phyloP scores from a whole-genome alignment of 306 rosid genomes.

The Trifolium repens region DNA sequence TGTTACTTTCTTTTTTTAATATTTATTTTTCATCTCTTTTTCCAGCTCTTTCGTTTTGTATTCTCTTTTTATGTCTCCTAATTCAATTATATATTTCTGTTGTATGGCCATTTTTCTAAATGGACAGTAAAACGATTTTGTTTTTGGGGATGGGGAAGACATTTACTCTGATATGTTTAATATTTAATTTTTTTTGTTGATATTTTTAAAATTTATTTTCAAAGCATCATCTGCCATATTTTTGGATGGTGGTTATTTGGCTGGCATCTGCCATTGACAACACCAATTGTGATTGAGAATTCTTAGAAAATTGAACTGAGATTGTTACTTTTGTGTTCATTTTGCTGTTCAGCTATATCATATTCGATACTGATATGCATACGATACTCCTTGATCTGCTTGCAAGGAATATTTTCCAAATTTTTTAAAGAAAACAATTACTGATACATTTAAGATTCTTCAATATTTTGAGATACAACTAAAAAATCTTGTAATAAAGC shows the following conservation, averaged over 20 bases:
- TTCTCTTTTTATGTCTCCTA: not conserved
- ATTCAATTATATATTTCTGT: not conserved
- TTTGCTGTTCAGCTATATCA: not conserved
- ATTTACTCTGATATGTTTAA: not conserved
- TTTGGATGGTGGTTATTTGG: not conserved
- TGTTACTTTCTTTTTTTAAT: not conserved
- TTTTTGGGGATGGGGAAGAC: not conserved
- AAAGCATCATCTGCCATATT: not conserved
- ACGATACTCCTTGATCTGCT: not conserved
- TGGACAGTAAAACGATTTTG: not conserved
- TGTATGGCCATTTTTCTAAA: not conserved
- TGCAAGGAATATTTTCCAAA: not conserved
- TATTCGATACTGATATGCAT: not conserved
- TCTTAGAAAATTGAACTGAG: not conserved
- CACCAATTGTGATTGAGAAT: not conserved
- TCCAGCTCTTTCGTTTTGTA: not conserved
- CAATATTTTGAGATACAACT: not conserved
- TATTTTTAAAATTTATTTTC: too few species aligned
- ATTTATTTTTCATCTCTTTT: not conserved
- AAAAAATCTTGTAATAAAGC: not conserved
- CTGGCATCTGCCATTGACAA: not conserved
- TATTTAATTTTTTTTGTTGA: not conserved
- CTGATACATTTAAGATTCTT: not conserved
- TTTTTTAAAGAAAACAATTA: not conserved
- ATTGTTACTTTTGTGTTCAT: slow-evolving; percentile 9